phyloP scores from a whole-genome alignment of 2,329 filamentous ascomycete species.

The Aureobasidium sp. region DNA sequence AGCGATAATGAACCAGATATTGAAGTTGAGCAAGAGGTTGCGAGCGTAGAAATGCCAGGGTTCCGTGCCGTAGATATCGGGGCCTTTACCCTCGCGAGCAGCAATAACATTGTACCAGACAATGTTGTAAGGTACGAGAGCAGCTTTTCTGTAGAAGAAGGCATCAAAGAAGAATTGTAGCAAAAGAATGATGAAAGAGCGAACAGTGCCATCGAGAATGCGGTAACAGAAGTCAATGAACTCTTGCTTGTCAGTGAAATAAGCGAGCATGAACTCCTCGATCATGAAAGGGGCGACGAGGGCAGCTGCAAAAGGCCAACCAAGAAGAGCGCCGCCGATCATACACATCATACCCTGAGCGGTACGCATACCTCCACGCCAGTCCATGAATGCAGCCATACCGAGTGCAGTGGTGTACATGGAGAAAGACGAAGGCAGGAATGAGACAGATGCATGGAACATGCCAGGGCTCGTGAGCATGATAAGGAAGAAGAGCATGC shows the following conservation, averaged over 20 bases:
- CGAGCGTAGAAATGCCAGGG: constrained; percentile 95
- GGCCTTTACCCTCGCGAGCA: constrained; percentile 56
- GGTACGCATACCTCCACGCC: constrained; percentile 70
- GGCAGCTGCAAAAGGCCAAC: constrained; percentile 90
- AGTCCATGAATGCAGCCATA: constrained; percentile 83
- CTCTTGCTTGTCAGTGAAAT: constrained; percentile 42
- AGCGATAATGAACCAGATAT: constrained; percentile 83
- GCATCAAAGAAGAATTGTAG: constrained; percentile 66
- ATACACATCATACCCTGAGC: constrained; percentile 86
- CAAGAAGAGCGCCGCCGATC: constrained; percentile 72
- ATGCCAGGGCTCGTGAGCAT: constrained; percentile 78
- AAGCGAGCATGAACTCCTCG: constrained; percentile 61
- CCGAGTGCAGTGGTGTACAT: constrained; percentile 92
- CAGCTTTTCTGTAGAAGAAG: constrained; percentile 75
- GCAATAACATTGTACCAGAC: constrained; percentile 93
- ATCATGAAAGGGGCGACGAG: constrained; percentile 72
- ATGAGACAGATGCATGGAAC: constrained; percentile 83
- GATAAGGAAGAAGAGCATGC: constrained; percentile 72
- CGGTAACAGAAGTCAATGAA: constrained; percentile 40
- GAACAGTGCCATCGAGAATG: constrained; percentile 59
- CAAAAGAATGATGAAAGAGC: constrained; percentile 60
- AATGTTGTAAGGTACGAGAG: constrained; percentile 82
- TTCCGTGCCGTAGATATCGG: constrained; percentile 90
- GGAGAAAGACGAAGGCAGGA: constrained; percentile 87
- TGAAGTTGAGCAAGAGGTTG: constrained; percentile 90